phyloP scores from a whole-genome alignment of 2,329 filamentous ascomycete species.

The Pseudocercospora cruenta region DNA sequence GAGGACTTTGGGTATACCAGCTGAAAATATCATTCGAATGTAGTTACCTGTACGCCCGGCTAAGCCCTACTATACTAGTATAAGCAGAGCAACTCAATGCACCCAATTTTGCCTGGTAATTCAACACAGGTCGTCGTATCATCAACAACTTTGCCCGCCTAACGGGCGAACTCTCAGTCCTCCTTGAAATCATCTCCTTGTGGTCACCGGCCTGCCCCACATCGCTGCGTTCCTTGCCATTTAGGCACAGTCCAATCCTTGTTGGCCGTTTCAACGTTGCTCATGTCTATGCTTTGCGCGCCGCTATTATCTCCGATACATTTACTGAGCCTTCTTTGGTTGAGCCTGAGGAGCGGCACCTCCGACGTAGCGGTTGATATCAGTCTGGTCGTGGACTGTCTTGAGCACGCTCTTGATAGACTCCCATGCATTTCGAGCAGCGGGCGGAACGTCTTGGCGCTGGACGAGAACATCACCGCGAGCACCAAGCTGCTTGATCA shows the following conservation, averaged over 20 bases:
- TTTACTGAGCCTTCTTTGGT: constrained; percentile 68
- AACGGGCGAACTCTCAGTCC: not conserved
- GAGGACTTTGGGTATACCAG: not conserved
- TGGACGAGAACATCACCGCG: constrained; percentile 80
- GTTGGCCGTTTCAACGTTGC: constrained; percentile 16
- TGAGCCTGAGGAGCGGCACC: constrained; percentile 43
- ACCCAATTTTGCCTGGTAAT: not conserved
- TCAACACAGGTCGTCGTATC: not conserved
- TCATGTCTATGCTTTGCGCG: constrained; percentile 7
- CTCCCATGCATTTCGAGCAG: constrained; percentile 78
- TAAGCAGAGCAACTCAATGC: constrained; percentile 5
- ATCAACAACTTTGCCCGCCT: not conserved
- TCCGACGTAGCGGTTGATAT: constrained; percentile 52
- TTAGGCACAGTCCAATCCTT: not conserved
- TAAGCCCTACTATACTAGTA: constrained; percentile 7
- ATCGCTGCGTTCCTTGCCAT: not conserved
- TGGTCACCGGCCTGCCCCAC: not conserved
- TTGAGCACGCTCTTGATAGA: constrained; percentile 71
- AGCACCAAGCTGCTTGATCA: constrained; percentile 72
- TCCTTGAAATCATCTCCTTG: not conserved
- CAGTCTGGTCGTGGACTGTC: constrained; percentile 78
- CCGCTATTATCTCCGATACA: not conserved
- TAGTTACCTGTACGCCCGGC: constrained; percentile 3
- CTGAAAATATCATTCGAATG: not conserved
- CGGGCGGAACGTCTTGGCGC: constrained; percentile 83